phyloP scores from a whole-genome alignment of 2,329 filamentous ascomycete genomes.

The Fusarium sp. region DNA sequence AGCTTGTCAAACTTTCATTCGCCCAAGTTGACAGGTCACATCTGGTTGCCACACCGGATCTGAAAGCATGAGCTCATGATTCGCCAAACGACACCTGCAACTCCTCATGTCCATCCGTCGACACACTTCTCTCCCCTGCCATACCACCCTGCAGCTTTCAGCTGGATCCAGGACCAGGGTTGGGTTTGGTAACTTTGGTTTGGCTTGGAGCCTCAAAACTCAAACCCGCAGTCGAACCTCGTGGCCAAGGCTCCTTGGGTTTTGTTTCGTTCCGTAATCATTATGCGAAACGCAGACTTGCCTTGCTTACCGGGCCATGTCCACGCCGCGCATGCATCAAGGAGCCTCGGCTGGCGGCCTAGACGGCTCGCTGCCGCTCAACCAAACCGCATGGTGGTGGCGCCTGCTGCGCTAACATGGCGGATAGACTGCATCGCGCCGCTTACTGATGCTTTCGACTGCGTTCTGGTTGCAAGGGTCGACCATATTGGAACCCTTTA shows the following conservation, averaged over 20 bases:
- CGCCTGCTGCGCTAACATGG: conserved; percentile 1
- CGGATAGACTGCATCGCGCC: background rate
- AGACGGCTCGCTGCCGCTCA: background rate
- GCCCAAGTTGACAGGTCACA: conserved; percentile 23
- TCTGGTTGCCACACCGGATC: conserved; percentile 12
- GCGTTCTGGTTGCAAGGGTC: background rate
- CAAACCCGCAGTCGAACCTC: background rate
- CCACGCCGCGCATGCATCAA: background rate
- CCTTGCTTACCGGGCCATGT: background rate
- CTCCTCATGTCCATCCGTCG: background rate
- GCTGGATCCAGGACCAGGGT: conserved; percentile 2
- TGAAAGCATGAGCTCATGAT: conserved; percentile 10
- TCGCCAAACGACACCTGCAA: conserved; percentile 4
- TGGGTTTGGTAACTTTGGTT: background rate
- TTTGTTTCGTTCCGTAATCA: background rate
- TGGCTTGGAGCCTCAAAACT: background rate
- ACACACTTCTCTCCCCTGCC: conserved; percentile 4
- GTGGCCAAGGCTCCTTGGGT: background rate
- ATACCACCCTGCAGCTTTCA: conserved; percentile 16
- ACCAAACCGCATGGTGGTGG: conserved; percentile 1
- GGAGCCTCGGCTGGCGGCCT: background rate
- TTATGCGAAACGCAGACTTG: conserved; percentile 5
- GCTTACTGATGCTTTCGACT: background rate
- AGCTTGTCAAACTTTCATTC: conserved; percentile 26
- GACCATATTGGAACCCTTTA: background rate